Conservation (phyloP, 305 asterid species). For the Fraxinus velutina region DNA sequence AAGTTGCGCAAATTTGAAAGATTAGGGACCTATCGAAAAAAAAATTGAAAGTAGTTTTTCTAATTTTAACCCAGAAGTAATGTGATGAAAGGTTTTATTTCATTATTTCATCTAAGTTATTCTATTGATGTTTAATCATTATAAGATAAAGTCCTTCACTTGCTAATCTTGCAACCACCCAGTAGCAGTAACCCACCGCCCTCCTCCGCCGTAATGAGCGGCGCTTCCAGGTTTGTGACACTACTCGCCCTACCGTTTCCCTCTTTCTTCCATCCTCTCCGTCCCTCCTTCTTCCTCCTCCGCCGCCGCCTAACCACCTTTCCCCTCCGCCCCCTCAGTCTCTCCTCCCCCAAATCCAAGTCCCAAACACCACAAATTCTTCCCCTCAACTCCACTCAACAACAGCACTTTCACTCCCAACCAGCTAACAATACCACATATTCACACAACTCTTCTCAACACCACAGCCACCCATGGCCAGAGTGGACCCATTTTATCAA, state of each 20-base stretch:
- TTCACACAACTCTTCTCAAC: constrained; percentile 29
- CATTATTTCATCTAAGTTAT: too few species aligned
- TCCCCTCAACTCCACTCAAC: constrained; percentile 24
- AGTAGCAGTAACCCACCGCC: constrained; percentile 2
- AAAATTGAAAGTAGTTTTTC: background rate
- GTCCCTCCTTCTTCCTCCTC: constrained; percentile 38
- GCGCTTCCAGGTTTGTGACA: constrained; percentile 60
- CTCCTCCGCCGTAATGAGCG: constrained; percentile 49
- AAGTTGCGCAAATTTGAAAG: background rate
- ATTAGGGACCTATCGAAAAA: background rate
- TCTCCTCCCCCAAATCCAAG: constrained; percentile 30
- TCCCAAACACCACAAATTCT: constrained; percentile 24
- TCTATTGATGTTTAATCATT: too few species aligned
- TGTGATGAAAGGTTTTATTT: background rate
- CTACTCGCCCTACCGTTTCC: constrained; percentile 56
- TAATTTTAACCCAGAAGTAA: background rate
- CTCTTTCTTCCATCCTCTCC: constrained; percentile 32
- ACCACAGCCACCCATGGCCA: constrained; percentile 65
- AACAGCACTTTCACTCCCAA: constrained; percentile 42
- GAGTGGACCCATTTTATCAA: constrained; percentile 64
- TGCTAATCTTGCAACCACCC: background rate
- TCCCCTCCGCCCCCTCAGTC: constrained; percentile 32
- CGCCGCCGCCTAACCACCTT: constrained; percentile 40
- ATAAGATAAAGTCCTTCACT: background rate
- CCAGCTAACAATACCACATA: constrained; percentile 24